Evolutionary conservation across 805 yeast genomes (phyloP), one percentile per base, ranked within the genome.

Genomic region (Soucietia sequanensis): DNA sequence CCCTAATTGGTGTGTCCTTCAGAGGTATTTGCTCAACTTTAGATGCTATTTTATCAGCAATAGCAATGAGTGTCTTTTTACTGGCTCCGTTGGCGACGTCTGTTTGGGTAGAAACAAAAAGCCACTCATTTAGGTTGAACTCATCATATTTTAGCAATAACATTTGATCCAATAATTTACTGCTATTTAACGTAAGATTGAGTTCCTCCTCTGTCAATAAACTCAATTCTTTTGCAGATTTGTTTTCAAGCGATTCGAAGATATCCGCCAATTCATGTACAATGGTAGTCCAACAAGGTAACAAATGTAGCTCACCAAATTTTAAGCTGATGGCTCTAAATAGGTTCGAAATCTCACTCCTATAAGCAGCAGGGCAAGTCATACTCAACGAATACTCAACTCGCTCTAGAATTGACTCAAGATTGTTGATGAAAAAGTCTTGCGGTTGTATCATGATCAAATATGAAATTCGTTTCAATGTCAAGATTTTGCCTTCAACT

Each of bases 41-140:
- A 11, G 44, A 43, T 7, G 70, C 63, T n/a, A 67, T 66, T 36
- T 56, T 62, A 38, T 82, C 89, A 16, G 78, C 59, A 10, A 79
- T 47, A 0, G 79, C 68, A 9, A 54, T 42, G 8, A 47, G 38
- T 10, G 34, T 43, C 18, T 46, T 42, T 9, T 53, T 57, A 12
- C 10, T 27, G 8, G 46, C 35, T 12, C 70, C 68, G 46, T 68
- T 72, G 20, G 75, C 68, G 13, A 82, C 78, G 39, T 79, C 81
- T 12, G 79, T 69, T 12, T 76, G 79, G 47, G 84, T 87, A 18
- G 80, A 71, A 8, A 91, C 75, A 52, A 88, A 93, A 2, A 93
- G 64, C 98, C 98, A 91, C 49, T 88, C 93, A 42, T 76, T 53
- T 57, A 77, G 52, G 58, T 80, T 81, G 67, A 91, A 72, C 38